Percentiles rank a stretch among this genome's conserved stretches.
Conservation (phyloP, 2,329 filamentous ascomycete genomes). For the Aphanocladium album region DNA sequence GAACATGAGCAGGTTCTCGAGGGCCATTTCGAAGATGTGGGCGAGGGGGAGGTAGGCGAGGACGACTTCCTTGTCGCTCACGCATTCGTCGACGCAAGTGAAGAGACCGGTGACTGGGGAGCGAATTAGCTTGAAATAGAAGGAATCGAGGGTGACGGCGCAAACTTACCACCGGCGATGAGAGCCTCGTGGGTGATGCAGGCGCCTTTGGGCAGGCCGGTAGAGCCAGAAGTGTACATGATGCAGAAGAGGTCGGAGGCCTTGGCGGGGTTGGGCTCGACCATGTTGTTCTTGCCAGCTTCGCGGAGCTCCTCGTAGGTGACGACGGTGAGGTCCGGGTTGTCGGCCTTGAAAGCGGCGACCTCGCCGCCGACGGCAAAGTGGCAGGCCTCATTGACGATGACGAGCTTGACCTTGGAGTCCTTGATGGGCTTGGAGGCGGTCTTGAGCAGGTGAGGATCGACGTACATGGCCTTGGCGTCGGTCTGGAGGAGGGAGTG, state of each 20-base stretch:
- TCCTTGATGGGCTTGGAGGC: conserved; percentile 52
- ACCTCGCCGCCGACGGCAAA: conserved; percentile 48
- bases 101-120: conserved; percentile 68
- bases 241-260: conserved; percentile 77
- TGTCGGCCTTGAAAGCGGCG: conserved; percentile 50
- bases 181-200: conserved; percentile 76
- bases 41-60: conserved; percentile 91
- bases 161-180: conserved; percentile 59
- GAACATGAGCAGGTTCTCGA: conserved; percentile 86
- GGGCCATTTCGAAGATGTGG: conserved; percentile 93
- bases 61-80: conserved; percentile 72
- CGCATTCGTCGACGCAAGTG: conserved; percentile 69
- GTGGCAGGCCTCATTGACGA: conserved; percentile 57
- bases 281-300: conserved; percentile 61
- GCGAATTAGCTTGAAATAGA: not conserved
- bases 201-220: conserved; percentile 84
- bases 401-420: conserved; percentile 51
- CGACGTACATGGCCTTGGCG: conserved; percentile 79
- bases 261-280: conserved; percentile 65
- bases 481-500: conserved; percentile 81
- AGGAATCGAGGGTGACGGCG: not conserved
- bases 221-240: conserved; percentile 86
- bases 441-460: conserved; percentile 69
- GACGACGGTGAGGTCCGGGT: conserved; percentile 49
- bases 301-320: conserved; percentile 51